Percentiles rank a stretch among this genome's conserved stretches.
phyloP scores from a whole-genome alignment of 2,329 filamentous ascomycete species.

The Orbilia brochopaga region DNA sequence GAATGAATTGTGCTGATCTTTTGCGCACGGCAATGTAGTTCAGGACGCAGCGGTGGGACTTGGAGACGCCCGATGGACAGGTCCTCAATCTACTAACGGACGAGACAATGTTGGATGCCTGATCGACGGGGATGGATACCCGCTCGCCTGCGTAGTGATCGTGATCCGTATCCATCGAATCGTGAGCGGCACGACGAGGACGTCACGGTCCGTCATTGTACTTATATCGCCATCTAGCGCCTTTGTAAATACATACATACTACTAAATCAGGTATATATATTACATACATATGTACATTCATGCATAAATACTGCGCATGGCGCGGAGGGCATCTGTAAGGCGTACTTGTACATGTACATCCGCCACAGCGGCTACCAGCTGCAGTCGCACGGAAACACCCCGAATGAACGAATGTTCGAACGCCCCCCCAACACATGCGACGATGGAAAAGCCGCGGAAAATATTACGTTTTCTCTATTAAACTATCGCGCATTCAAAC shows the following conservation, averaged over 20 bases:
- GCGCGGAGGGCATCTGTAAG: too few relatives aligned
- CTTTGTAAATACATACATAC: too few relatives aligned
- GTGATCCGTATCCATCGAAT: too few relatives aligned
- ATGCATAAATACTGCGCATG: background rate
- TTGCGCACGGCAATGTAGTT: conserved; percentile 63
- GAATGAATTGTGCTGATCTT: background rate
- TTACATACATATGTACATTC: conserved; percentile 10
- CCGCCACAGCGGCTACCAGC: background rate
- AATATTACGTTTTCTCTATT: too few relatives aligned
- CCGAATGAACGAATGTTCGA: too few relatives aligned
- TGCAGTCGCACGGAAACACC: background rate
- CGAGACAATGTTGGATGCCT: conserved; percentile 11
- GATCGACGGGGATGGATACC: too few relatives aligned
- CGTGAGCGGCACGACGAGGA: background rate
- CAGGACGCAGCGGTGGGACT: conserved; percentile 87
- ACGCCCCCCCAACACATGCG: too few relatives aligned
- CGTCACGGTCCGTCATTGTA: background rate
- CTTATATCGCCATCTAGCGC: background rate
- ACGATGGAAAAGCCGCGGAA: too few relatives aligned
- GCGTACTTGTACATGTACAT: too few relatives aligned
- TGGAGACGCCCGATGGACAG: conserved; percentile 70
- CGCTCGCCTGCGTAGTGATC: too few relatives aligned
- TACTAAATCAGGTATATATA: background rate
- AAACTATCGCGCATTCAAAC: too few relatives aligned
- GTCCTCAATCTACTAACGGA: conserved; percentile 76